A percentile compares a stretch with the other conserved stretches of the same genome.
Evolutionary conservation across 139 green algal species (phyloP).

Genomic region (Auxenochlorella protothecoides): DNA sequence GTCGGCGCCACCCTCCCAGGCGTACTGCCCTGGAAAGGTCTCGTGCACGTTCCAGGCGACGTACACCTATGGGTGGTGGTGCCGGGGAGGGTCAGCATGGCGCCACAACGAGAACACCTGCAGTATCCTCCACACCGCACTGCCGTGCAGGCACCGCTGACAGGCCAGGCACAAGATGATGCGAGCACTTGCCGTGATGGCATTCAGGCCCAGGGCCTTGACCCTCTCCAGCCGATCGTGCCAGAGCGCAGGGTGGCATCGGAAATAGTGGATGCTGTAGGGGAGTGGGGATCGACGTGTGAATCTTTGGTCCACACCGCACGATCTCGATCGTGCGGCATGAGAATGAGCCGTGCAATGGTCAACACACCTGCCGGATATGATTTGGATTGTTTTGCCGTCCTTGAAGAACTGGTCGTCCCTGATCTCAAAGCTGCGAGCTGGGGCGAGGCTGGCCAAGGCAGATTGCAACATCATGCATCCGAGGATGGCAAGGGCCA

Average conservation of each 20-base stretch:
- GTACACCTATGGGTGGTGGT: slow-evolving; percentile 20
- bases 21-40: slow-evolving; percentile 21
- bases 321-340: background rate
- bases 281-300: background rate
- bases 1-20: slow-evolving; percentile 21
- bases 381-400: slow-evolving; percentile 26
- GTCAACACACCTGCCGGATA: slow-evolving; percentile 26
- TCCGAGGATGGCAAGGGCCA: too few species aligned
- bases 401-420: slow-evolving; percentile 30
- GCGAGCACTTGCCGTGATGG: slow-evolving; percentile 20
- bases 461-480: background rate
- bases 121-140: too few species aligned
- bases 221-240: slow-evolving; percentile 30
- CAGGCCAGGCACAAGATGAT: too few species aligned
- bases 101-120: too few species aligned
- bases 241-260: slow-evolving; percentile 42
- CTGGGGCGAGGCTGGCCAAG: background rate
- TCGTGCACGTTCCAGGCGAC: slow-evolving; percentile 56
- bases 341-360: background rate
- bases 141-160: too few species aligned
- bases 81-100: background rate
- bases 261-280: slow-evolving; percentile 44
- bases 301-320: too few species aligned
- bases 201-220: slow-evolving; percentile 43
- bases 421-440: slow-evolving; percentile 15